These are phyloP conservation scores for Starmerella gropengiesseri DNA, from an alignment of 805 yeast species.

Conservation along the genomic window DNA sequence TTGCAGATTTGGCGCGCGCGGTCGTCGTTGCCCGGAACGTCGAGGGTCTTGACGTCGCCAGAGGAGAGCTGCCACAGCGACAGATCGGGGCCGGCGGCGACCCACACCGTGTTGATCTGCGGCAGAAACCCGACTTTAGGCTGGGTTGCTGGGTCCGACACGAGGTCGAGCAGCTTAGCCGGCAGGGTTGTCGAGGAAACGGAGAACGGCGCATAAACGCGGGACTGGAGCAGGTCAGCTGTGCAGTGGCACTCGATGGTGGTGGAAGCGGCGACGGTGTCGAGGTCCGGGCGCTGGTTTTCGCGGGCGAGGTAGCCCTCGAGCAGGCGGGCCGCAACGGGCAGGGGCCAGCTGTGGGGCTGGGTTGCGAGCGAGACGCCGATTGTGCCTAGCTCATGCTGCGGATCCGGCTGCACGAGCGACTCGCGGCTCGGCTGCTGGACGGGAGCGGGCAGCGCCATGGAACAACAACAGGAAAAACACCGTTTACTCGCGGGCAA, in stretches of 20 bases:
- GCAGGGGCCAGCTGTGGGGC: conserved; percentile 22
- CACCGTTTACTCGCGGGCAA: too few species aligned
- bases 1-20: conserved; percentile 65
- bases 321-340: conserved; percentile 21
- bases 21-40: conserved; percentile 36
- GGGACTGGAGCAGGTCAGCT: conserved; percentile 14
- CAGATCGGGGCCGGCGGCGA: conserved; percentile 70
- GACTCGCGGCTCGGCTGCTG: conserved; percentile 15
- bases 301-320: conserved; percentile 22
- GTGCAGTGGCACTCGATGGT: conserved; percentile 21
- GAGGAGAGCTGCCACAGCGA: conserved; percentile 65
- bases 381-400: conserved; percentile 23
- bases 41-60: conserved; percentile 66
- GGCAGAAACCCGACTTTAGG: conserved; percentile 63
- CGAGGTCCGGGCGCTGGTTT: conserved; percentile 22
- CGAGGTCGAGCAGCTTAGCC: conserved; percentile 4
- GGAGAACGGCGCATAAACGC: conserved; percentile 19
- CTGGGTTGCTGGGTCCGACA: neutral
- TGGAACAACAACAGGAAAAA: too few species aligned
- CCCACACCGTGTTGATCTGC: conserved; percentile 74
- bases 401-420: conserved; percentile 11
- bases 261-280: conserved; percentile 17
- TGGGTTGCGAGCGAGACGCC: conserved; percentile 19
- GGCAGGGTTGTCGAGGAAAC: conserved; percentile 18
- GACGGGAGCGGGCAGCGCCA: conserved; percentile 24